Percentiles rank a stretch among this genome's conserved stretches.
phyloP scores from a whole-genome alignment of 495 filamentous ascomycete species.

The Penicillium coffeae region DNA sequence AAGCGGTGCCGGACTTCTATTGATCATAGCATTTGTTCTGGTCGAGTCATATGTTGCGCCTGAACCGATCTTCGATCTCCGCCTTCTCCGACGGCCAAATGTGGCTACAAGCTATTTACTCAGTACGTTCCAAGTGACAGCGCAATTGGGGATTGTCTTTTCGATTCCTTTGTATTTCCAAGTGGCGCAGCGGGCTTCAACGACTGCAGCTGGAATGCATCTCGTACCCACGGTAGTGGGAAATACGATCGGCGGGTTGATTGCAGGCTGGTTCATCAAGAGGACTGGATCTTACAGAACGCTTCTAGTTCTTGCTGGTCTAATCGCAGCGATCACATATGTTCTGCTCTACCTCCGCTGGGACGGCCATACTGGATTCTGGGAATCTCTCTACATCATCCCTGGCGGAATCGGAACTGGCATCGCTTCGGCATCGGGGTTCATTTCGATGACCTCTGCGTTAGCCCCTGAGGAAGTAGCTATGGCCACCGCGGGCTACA shows the following conservation, averaged over 20 bases:
- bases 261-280: constrained; percentile 54
- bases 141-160: constrained; percentile 52
- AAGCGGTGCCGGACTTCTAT: constrained; percentile 13
- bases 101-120: constrained; percentile 53
- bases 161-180: constrained; percentile 66
- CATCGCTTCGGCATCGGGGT: constrained; percentile 48
- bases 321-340: constrained; percentile 50
- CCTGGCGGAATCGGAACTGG: constrained; percentile 56
- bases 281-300: constrained; percentile 59
- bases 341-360: constrained; percentile 54
- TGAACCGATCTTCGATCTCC: constrained; percentile 61
- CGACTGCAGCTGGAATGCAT: constrained; percentile 56
- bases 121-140: constrained; percentile 48
- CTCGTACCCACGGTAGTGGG: constrained; percentile 62
- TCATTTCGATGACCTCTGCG: constrained; percentile 54
- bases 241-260: constrained; percentile 60
- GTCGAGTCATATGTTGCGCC: constrained; percentile 49
- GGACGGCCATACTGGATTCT: constrained; percentile 57
- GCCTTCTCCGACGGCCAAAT: constrained; percentile 52
- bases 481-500: constrained; percentile 52
- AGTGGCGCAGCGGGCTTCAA: constrained; percentile 52
- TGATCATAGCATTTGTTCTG: constrained; percentile 45
- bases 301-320: constrained; percentile 48
- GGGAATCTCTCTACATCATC: constrained; percentile 61
- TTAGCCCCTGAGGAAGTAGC: constrained; percentile 50